These are phyloP conservation scores for Ustilago curta DNA, from an alignment of 1,284 basidiomycete genomes.

Conservation along the genomic window DNA sequence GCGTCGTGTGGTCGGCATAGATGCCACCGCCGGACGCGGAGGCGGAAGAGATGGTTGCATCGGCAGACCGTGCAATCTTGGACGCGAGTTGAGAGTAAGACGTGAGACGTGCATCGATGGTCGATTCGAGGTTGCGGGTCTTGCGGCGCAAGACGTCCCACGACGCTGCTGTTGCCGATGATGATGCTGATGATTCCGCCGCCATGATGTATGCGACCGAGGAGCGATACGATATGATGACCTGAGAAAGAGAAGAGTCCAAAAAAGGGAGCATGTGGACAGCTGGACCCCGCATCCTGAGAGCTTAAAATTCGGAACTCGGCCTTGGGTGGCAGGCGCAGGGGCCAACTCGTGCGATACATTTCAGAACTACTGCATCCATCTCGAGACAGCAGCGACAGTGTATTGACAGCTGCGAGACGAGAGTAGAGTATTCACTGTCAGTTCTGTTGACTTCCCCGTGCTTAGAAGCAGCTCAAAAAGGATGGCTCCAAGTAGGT, in stretches of 20 bases:
- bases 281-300: no score
- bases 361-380: no score
- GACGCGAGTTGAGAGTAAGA: conserved; percentile 87
- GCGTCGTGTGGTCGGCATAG: conserved; percentile 40
- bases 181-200: conserved; percentile 36
- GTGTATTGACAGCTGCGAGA: no score
- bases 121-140: conserved; percentile 87
- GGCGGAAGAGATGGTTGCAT: conserved; percentile 13
- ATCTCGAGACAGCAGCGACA: no score
- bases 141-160: conserved; percentile 78
- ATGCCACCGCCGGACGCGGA: conserved; percentile 10
- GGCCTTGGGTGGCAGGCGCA: not conserved
- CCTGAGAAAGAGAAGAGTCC: no score
- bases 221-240: no score
- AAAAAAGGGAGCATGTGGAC: no score
- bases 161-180: conserved; percentile 13
- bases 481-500: no score
- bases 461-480: no score
- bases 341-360: no score
- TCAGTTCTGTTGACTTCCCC: no score
- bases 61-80: conserved; percentile 74
- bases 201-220: not conserved
- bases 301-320: not conserved
- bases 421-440: no score
- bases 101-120: conserved; percentile 89